These are phyloP conservation scores for Kwoniella shandongensis DNA, from an alignment of 768 basidiomycete species.

Conservation along the genomic window DNA sequence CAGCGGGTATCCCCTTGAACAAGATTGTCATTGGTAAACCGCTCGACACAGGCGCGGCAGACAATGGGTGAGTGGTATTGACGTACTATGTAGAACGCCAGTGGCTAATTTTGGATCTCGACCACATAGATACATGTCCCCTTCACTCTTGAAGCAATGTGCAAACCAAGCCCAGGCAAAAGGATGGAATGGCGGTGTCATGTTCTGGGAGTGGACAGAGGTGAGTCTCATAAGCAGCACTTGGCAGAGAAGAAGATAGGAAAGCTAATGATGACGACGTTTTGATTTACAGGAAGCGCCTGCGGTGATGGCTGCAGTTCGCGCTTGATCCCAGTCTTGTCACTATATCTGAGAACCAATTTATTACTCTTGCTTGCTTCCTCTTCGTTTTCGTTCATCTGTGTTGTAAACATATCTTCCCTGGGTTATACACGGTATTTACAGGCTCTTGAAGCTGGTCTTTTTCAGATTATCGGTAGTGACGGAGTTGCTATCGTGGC, in stretches of 20 bases:
- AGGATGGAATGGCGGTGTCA: conserved; percentile 62
- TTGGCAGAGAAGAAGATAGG: background rate
- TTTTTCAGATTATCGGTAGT: too few relatives aligned
- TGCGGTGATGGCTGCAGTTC: conserved; percentile 33
- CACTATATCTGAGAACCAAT: background rate
- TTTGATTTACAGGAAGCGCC: conserved; percentile 25
- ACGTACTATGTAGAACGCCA: too few relatives aligned
- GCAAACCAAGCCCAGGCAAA: conserved; percentile 62
- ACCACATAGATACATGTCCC: conserved; percentile 58
- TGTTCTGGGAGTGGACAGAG: conserved; percentile 53
- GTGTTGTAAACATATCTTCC: too few relatives aligned
- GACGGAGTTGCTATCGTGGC: too few relatives aligned
- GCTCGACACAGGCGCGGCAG: conserved; percentile 59
- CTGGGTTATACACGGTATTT: too few relatives aligned
- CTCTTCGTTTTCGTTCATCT: too few relatives aligned
- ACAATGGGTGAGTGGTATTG: conserved; percentile 53
- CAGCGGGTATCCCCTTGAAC: conserved; percentile 60
- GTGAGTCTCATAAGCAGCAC: conserved; percentile 30
- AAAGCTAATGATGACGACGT: too few relatives aligned
- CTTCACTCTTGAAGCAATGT: conserved; percentile 63
- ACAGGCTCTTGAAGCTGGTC: too few relatives aligned
- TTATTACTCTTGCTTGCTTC: too few relatives aligned
- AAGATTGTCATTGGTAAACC: conserved; percentile 80
- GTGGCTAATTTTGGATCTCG: too few relatives aligned
- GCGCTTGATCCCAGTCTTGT: background rate